Evolutionary conservation across 805 yeast genomes (phyloP).

Genomic region (Wickerhamomyces sydowiorum): DNA sequence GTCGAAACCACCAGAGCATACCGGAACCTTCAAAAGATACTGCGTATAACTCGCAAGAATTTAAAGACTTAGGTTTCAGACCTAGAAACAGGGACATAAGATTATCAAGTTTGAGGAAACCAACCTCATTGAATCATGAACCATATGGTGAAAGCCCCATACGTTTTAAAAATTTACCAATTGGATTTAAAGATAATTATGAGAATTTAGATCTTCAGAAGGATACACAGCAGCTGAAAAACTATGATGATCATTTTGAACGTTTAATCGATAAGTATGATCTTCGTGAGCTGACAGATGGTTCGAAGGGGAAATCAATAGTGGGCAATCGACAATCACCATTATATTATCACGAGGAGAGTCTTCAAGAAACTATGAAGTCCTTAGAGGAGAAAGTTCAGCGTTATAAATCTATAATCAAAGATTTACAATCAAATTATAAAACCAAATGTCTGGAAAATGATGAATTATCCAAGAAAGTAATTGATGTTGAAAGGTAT

Average conservation of each 20-base stretch:
- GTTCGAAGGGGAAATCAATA: background rate
- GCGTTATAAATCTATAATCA: background rate
- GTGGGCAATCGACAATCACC: background rate
- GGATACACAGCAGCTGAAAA: background rate
- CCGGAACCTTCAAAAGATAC: background rate
- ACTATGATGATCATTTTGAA: conserved; percentile 6
- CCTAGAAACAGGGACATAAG: background rate
- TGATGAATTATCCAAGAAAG: conserved; percentile 4
- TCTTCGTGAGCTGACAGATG: background rate
- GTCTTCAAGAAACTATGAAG: background rate
- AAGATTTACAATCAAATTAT: background rate
- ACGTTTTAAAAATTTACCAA: background rate
- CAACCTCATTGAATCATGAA: too few relatives aligned
- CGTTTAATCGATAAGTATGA: conserved; percentile 1
- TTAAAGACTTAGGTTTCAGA: background rate
- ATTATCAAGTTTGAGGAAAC: background rate
- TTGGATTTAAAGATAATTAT: background rate
- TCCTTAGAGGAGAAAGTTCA: background rate
- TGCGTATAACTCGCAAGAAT: background rate
- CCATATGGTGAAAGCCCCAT: background rate
- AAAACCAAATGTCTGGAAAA: conserved; percentile 8
- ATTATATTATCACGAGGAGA: too few relatives aligned
- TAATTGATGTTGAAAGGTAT: conserved; percentile 14
- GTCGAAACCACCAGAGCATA: background rate
- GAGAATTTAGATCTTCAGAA: background rate